A percentile compares a stretch with the other conserved stretches of the same genome.
Evolutionary conservation across 129 eudicot genomes (phyloP).

Genomic region (Saposhnikovia divaricata): DNA sequence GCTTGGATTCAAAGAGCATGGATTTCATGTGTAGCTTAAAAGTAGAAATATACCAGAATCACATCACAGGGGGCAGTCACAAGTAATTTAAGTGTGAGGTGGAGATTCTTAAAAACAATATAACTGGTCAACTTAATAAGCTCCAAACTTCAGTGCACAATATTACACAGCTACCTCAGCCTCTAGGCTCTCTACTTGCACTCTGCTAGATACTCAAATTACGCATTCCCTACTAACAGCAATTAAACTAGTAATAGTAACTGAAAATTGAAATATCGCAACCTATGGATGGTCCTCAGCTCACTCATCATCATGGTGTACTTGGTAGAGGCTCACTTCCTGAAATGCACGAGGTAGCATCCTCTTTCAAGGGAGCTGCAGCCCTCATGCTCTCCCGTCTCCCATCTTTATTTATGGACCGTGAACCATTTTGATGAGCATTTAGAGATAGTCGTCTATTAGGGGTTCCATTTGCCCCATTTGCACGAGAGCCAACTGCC

Average conservation of each 20-base stretch:
- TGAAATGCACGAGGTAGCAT: slow-evolving; percentile 66
- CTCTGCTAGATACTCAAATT: slow-evolving; percentile 12
- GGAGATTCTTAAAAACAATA: background rate
- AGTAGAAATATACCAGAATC: too few species aligned
- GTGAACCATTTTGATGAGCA: slow-evolving; percentile 60
- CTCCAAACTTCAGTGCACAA: slow-evolving; percentile 16
- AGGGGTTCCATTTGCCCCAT: slow-evolving; percentile 61
- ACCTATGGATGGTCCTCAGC: slow-evolving; percentile 25
- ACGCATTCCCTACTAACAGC: slow-evolving; percentile 13
- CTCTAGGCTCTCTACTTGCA: slow-evolving; percentile 13
- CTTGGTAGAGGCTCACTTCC: slow-evolving; percentile 54
- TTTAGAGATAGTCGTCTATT: slow-evolving; percentile 68
- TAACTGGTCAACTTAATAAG: background rate
- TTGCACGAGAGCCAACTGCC: slow-evolving; percentile 69
- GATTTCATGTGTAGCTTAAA: too few species aligned
- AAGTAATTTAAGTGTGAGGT: too few species aligned
- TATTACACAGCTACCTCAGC: slow-evolving; percentile 17
- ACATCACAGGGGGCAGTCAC: too few species aligned
- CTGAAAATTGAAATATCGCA: slow-evolving; percentile 13
- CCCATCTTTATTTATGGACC: slow-evolving; percentile 56
- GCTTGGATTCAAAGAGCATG: too few species aligned
- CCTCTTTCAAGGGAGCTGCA: slow-evolving; percentile 41
- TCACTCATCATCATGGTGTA: slow-evolving; percentile 39
- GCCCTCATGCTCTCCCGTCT: slow-evolving; percentile 40
- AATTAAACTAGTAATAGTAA: slow-evolving; percentile 17